Percentiles rank a stretch among this genome's conserved stretches.
phyloP scores from a whole-genome alignment of 495 filamentous ascomycete species.

The Penicillium cosmopolitanum region DNA sequence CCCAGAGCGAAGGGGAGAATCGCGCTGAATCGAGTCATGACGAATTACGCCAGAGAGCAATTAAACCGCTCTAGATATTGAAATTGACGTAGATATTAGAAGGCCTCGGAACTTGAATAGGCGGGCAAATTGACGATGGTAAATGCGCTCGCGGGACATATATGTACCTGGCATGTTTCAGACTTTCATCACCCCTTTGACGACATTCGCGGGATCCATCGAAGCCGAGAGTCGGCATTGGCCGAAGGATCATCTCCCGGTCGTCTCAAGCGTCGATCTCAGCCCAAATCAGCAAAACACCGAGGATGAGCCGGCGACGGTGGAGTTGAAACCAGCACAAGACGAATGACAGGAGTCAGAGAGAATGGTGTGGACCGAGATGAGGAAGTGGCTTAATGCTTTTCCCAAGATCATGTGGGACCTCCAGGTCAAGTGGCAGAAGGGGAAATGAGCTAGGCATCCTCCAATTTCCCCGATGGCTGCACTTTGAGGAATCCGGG shows the following conservation, averaged over 20 bases:
- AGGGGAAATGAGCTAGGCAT: slow-evolving; percentile 1
- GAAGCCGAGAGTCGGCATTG: slow-evolving; percentile 18
- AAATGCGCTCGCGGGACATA: background rate
- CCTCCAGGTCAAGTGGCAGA: background rate
- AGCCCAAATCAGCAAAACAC: slow-evolving; percentile 5
- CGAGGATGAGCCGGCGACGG: slow-evolving; percentile 18
- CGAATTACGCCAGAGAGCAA: background rate
- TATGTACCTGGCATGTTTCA: slow-evolving; percentile 13
- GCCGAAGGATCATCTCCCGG: slow-evolving; percentile 13
- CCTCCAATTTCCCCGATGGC: too few species aligned
- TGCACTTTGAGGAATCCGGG: slow-evolving; percentile 15
- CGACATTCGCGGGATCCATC: background rate
- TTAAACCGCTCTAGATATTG: background rate
- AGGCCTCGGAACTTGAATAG: too few species aligned
- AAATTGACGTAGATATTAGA: background rate
- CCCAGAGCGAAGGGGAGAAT: slow-evolving; percentile 29
- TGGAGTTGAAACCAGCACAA: background rate
- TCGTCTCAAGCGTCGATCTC: background rate
- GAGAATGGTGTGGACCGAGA: background rate
- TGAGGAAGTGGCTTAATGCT: slow-evolving; percentile 1
- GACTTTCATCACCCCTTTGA: background rate
- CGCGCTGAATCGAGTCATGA: slow-evolving; percentile 24
- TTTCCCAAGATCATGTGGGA: slow-evolving; percentile 6
- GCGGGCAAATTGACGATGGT: background rate
- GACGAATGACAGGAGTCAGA: background rate